Conservation (phyloP, 768 basidiomycete species). For the Trametes cinnabarina region DNA sequence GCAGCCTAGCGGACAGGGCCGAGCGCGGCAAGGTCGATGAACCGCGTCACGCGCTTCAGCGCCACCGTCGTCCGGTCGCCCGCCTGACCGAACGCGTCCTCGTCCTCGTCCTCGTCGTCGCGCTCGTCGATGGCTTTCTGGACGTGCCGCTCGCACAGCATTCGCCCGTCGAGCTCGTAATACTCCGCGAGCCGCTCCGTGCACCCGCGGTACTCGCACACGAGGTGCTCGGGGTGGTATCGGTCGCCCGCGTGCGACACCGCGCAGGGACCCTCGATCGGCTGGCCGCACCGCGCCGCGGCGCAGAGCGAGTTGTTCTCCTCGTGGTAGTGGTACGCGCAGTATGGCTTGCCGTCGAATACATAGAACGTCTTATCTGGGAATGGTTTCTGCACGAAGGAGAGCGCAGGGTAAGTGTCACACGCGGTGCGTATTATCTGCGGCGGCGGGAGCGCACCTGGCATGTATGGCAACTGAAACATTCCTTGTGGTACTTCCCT, state of each 20-base stretch:
- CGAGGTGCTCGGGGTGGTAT: slow-evolving; percentile 87
- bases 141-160: slow-evolving; percentile 86
- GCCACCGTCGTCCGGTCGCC: slow-evolving; percentile 43
- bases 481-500: slow-evolving; percentile 90
- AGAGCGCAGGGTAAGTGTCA: background rate
- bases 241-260: slow-evolving; percentile 77
- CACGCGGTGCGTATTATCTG: too few species aligned
- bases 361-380: slow-evolving; percentile 92
- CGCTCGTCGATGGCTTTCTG: slow-evolving; percentile 26
- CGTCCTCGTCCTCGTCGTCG: slow-evolving; percentile 23
- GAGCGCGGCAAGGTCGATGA: slow-evolving; percentile 61
- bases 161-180: slow-evolving; percentile 83
- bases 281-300: slow-evolving; percentile 72
- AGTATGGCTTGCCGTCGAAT: slow-evolving; percentile 84
- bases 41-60: slow-evolving; percentile 75
- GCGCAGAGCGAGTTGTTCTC: slow-evolving; percentile 88
- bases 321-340: slow-evolving; percentile 91
- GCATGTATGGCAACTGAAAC: slow-evolving; percentile 87
- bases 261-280: slow-evolving; percentile 92
- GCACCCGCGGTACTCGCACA: slow-evolving; percentile 70
- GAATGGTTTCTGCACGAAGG: slow-evolving; percentile 69
- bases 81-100: slow-evolving; percentile 17
- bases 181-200: slow-evolving; percentile 71
- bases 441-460: slow-evolving; percentile 56
- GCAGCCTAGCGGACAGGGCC: slow-evolving; percentile 22